Base-by-base conservation (phyloP, 257 asterid species). In the Salvia splendens region DNA sequence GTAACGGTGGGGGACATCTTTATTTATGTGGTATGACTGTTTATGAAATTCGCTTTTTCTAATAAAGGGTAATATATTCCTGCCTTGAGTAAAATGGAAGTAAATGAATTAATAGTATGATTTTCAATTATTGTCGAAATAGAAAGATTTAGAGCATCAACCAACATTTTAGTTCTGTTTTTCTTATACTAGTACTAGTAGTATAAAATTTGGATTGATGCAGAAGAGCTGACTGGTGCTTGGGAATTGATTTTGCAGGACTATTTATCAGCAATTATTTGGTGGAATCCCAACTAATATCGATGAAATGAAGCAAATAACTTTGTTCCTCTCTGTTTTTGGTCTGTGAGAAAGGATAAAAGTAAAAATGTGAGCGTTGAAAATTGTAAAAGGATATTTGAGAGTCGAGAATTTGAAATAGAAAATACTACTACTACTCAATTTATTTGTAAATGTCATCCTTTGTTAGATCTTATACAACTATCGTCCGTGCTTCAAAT, bases 211-310 rank as follows among this genome's bases (percentile, higher is more conserved):
- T 8, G 24, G 57, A 51, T 8, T 17, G n/a, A 8, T 16, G 57
- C n/a, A 52, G 6, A 52, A 52, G 33, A 8, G 20, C 20, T 9
- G 45, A 61, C 60, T 47, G 61, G 20, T 59, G 5, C 6, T 30
- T 67, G 12, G 56, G 24, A 58, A 43, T 28, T 67, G 8, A 41
- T 42, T 9, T 38, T 72, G 69, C 50, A 82, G 84, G 82, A 59
- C 24, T 82, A 3, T 12, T 76, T 3, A 33, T 76, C 33, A 41
- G 43, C 74, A 35, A 51, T 70, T 28, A 41, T 55, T 57, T 78
- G 80, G 82, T 65, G 63, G 68, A 67, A 32, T 41, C 62, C 12
- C 55, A 54, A 69, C n/a, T 24, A 28, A 70, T 9, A 17, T 12
- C 72, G 61, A 33, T 74, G 59, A 52, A 45, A 15, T 54, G 47